Percentiles rank a stretch among this genome's conserved stretches.
These are phyloP conservation scores for Danielia reshetovae DNA, from an alignment of 805 yeast genomes.

Conservation along the genomic window DNA sequence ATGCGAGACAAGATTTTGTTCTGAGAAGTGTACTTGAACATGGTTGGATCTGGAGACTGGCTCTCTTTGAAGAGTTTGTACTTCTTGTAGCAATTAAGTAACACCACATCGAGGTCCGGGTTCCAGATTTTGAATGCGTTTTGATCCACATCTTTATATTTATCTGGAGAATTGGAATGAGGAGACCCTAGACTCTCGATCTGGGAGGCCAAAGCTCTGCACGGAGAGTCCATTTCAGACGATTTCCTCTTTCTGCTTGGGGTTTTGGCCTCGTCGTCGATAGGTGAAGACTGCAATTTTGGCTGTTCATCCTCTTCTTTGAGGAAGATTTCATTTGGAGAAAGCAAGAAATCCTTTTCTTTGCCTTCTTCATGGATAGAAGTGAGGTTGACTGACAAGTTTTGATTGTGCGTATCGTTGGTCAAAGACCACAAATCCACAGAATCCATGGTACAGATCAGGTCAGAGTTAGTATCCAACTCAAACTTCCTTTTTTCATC, in stretches of 20 bases:
- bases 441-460: slow-evolving; percentile 13
- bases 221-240: slow-evolving; percentile 26
- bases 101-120: slow-evolving; percentile 30
- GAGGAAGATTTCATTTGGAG: slow-evolving; percentile 29
- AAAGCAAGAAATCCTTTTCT: slow-evolving; percentile 21
- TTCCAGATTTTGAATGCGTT: slow-evolving; percentile 28
- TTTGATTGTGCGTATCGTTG: slow-evolving; percentile 16
- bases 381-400: slow-evolving; percentile 17
- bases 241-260: slow-evolving; percentile 5
- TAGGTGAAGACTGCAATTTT: slow-evolving; percentile 3
- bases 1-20: slow-evolving; percentile 39
- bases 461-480: slow-evolving; percentile 7
- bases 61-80: slow-evolving; percentile 29
- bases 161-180: slow-evolving; percentile 5
- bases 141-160: slow-evolving; percentile 1
- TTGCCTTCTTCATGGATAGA: slow-evolving; percentile 25
- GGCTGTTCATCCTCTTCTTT: slow-evolving; percentile 2
- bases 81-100: slow-evolving; percentile 33
- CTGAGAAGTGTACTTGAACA: slow-evolving; percentile 31
- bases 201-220: slow-evolving; percentile 32
- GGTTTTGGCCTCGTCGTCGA: slow-evolving; percentile 6
- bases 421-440: slow-evolving; percentile 32
- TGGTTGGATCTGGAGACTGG: slow-evolving; percentile 18
- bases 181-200: slow-evolving; percentile 31
- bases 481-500: slow-evolving; percentile 5